Evolutionary conservation across 805 yeast genomes (phyloP).

Genomic region (Kodamaea lidongshanica): DNA sequence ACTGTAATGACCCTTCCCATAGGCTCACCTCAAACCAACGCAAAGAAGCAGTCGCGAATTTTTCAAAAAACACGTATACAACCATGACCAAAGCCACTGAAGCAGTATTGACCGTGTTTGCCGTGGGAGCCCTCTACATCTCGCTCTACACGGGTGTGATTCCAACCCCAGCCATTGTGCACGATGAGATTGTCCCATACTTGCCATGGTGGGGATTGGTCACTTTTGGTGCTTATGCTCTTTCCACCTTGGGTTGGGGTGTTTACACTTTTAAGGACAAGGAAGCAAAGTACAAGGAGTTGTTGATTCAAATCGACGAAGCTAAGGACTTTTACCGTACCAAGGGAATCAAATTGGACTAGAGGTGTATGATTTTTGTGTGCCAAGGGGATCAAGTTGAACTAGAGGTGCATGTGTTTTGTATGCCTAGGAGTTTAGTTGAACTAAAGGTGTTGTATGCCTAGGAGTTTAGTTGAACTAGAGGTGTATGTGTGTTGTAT

Average conservation of each 20-base stretch:
- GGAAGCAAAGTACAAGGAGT: conserved; percentile 58
- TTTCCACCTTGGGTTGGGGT: conserved; percentile 64
- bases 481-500: no score
- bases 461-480: conserved; percentile 50
- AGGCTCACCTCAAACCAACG: no score
- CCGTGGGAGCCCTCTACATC: conserved; percentile 47
- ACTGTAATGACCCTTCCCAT: no score
- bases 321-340: conserved; percentile 53
- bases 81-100: conserved; percentile 66
- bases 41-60: no score
- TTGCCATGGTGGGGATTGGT: conserved; percentile 69
- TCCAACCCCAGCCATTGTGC: conserved; percentile 46
- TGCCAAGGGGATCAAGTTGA: conserved; percentile 50
- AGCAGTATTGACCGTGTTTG: conserved; percentile 41
- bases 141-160: conserved; percentile 46
- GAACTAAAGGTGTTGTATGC: conserved; percentile 42
- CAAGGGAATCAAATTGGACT: conserved; percentile 50
- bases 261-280: conserved; percentile 65
- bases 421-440: conserved; percentile 51
- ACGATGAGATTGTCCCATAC: conserved; percentile 53
- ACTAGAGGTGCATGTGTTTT: no score
- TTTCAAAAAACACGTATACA: conserved; percentile 3
- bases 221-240: conserved; percentile 61
- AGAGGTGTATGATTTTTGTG: no score
- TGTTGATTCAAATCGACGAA: conserved; percentile 51